Base-by-base conservation (phyloP, 148 eudicot genomes). In the Pharnaceum exiguum region DNA sequence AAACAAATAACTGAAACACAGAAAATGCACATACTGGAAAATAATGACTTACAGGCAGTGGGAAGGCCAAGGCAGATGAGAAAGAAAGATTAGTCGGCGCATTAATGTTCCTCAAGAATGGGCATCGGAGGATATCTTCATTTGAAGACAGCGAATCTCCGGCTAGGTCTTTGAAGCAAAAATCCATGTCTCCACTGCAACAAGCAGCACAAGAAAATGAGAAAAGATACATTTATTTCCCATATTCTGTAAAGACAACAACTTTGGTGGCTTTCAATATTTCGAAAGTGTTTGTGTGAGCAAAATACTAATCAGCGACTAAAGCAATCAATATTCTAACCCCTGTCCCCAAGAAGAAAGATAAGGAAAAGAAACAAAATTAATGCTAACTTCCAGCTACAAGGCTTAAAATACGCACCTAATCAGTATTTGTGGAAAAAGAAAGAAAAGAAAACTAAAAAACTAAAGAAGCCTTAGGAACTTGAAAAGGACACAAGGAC, bases 51-150 rank as follows among this genome's bases (percentile, higher is more conserved):
- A 93, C 99, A 55, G 91, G 89, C 26, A 79, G 37, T 39, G 86
- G 67, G 60, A 89, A 77, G 69, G 86, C 80, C 70, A 76, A 35
- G 44, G 99, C 45, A 30, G 86, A 60, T 60, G 82, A 59, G 52
- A 93, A 80, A 38, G 95, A 89, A 62, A 94, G 82, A 74, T 80
- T 83, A 19, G 98, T 94, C 7, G 96, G 99, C 71, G 80, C 79
- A 74, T 89, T 82, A 57, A 94, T 89, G 66, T 94, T 94, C 68
- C 86, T 75, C 77, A 94, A 62, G 71, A 94, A 94, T 26, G 99
- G 99, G 51, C 99, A 94, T 60, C 75, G 84, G 33, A 51, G 38
- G 51, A 86, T 68, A 59, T 77, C 89, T 35, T 73, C 79, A 27
- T 82, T 71, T 35, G 75, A 78, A 39, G 78, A 70, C 48, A 60